A percentile compares a stretch with the other conserved stretches of the same genome.
Evolutionary conservation across 2,329 filamentous ascomycete species (phyloP).

Genomic region (Trichophyton verrucosum): DNA sequence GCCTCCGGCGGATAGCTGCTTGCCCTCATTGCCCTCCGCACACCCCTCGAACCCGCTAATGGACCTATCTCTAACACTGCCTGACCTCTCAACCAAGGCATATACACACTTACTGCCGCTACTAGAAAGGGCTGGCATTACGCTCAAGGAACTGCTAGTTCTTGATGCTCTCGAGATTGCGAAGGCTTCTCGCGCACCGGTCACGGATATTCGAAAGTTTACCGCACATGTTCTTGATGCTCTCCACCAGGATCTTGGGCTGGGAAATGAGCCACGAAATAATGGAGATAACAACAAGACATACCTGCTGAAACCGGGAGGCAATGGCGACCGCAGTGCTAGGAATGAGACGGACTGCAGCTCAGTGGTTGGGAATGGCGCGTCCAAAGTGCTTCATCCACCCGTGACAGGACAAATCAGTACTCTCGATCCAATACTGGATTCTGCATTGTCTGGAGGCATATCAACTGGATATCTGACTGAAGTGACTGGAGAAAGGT

Average conservation of each 20-base stretch:
- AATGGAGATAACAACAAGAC: constrained; percentile 7
- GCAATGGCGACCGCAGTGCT: not conserved
- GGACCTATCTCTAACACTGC: constrained; percentile 73
- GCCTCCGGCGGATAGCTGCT: not conserved
- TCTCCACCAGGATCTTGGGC: constrained; percentile 51
- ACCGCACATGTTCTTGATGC: constrained; percentile 53
- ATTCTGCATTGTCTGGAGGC: constrained; percentile 61
- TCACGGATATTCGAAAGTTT: constrained; percentile 66
- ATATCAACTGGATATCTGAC: constrained; percentile 70
- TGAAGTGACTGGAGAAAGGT: constrained; percentile 86
- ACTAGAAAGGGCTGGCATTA: constrained; percentile 65
- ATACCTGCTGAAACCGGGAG: not conserved
- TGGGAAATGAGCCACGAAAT: constrained; percentile 16
- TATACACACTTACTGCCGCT: constrained; percentile 65
- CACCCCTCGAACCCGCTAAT: constrained; percentile 16
- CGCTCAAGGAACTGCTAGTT: constrained; percentile 72
- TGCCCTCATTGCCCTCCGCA: not conserved
- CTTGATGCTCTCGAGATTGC: constrained; percentile 73
- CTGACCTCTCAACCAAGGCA: constrained; percentile 58
- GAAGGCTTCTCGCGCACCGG: constrained; percentile 69
- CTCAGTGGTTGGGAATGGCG: not conserved
- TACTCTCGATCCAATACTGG: constrained; percentile 64
- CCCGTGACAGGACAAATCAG: constrained; percentile 49
- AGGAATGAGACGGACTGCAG: not conserved
- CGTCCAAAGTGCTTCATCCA: not conserved